Percentiles rank a stretch among this genome's conserved stretches.
These are phyloP conservation scores for Colletotrichum brevisporum DNA, from an alignment of 2,329 filamentous ascomycete species.

Conservation along the genomic window DNA sequence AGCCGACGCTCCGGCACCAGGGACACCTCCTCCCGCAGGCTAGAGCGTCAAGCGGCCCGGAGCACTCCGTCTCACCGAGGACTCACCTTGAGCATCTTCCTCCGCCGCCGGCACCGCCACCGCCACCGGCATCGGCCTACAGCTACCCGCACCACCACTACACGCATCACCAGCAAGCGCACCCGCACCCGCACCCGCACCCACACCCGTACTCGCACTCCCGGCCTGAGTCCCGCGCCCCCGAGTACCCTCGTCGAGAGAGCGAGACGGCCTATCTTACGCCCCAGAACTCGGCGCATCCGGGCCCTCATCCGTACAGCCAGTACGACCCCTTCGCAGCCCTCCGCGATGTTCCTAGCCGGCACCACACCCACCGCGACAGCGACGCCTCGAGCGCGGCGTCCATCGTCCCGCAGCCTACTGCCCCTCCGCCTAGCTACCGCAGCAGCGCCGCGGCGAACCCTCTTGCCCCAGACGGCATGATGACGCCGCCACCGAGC, in stretches of 20 bases:
- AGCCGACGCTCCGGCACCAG: constrained; percentile 46
- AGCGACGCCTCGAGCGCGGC: constrained; percentile 57
- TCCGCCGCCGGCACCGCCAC: constrained; percentile 24
- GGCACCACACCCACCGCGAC: constrained; percentile 47
- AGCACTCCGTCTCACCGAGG: constrained; percentile 30
- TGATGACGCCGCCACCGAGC: constrained; percentile 57
- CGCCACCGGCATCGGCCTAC: constrained; percentile 24
- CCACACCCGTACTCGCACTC: neutral
- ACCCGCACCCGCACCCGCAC: neutral
- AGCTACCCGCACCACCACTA: constrained; percentile 19
- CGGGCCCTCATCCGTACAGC: constrained; percentile 35
- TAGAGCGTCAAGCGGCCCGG: constrained; percentile 22
- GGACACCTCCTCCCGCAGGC: constrained; percentile 40
- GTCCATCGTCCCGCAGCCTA: constrained; percentile 55
- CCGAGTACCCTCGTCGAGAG: constrained; percentile 39
- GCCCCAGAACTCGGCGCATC: constrained; percentile 48
- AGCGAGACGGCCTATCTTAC: constrained; percentile 41
- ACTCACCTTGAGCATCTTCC: constrained; percentile 30
- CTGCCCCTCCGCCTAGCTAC: constrained; percentile 49
- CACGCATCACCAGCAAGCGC: neutral
- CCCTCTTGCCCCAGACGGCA: constrained; percentile 48
- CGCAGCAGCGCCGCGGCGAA: constrained; percentile 39
- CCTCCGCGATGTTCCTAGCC: constrained; percentile 15
- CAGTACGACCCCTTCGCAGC: constrained; percentile 28
- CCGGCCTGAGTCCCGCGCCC: constrained; percentile 8